Conservation (phyloP, 495 filamentous ascomycete genomes). For the Xylaria grammica region DNA sequence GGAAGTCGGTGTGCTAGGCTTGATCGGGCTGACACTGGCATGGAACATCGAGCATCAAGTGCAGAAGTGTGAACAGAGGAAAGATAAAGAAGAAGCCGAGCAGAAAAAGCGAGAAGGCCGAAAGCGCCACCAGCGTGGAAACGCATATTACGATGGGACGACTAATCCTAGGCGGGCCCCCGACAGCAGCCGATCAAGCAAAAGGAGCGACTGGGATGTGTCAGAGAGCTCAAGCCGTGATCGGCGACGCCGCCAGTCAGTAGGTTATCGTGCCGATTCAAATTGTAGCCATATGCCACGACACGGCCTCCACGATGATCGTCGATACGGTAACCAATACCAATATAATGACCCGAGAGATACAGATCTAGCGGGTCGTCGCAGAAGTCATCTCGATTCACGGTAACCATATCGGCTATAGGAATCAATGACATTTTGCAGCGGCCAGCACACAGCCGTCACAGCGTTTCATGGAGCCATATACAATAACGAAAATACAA, state of each 20-base stretch:
- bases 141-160: conserved; percentile 1
- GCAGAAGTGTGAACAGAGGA: conserved; percentile 31
- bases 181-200: not conserved
- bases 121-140: conserved; percentile 11
- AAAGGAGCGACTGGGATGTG: not conserved
- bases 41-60: conserved; percentile 41
- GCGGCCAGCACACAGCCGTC: not conserved
- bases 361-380: conserved; percentile 8
- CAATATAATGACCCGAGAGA: conserved; percentile 14
- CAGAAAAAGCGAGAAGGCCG: conserved; percentile 13
- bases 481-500: not conserved
- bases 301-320: conserved; percentile 24
- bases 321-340: conserved; percentile 12
- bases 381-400: conserved; percentile 31
- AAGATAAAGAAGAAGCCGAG: conserved; percentile 27
- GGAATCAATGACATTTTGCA: not conserved
- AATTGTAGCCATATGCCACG: conserved; percentile 19
- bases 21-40: conserved; percentile 33
- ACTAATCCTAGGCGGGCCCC: conserved; percentile 8
- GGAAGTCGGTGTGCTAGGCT: conserved; percentile 29
- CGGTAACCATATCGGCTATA: conserved; percentile 20
- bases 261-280: conserved; percentile 18
- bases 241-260: conserved; percentile 18
- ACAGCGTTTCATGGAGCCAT: not conserved
- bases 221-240: conserved; percentile 6